Percentiles rank a stretch among this genome's conserved stretches.
Evolutionary conservation across 768 basidiomycete genomes (phyloP).

Genomic region (Mycena amicta): DNA sequence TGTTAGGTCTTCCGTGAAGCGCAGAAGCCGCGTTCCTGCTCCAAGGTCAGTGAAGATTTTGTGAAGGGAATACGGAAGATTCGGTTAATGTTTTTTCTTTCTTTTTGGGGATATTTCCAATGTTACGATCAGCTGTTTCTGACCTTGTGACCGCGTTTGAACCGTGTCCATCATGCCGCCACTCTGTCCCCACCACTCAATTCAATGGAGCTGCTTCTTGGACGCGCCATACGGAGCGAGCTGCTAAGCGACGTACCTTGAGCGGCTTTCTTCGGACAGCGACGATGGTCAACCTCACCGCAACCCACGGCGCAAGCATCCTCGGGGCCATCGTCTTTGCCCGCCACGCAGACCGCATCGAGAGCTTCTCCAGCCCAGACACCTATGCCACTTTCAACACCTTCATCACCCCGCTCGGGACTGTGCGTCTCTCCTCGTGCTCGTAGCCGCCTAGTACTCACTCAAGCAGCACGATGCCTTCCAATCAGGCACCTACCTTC

Average conservation of each 20-base stretch:
- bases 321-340: constrained; percentile 18
- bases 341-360: constrained; percentile 19
- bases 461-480: constrained; percentile 20
- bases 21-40: too few relatives aligned
- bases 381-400: constrained; percentile 19
- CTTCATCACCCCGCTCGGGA: constrained; percentile 21
- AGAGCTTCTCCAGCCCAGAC: constrained; percentile 20
- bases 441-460: too few relatives aligned
- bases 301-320: constrained; percentile 7
- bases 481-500: constrained; percentile 37
- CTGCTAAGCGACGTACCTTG: too few relatives aligned
- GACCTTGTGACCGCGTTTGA: not conserved
- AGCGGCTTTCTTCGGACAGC: too few relatives aligned
- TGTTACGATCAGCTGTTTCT: not conserved
- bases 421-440: too few relatives aligned
- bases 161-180: too few relatives aligned
- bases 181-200: not conserved
- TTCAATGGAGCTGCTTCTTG: too few relatives aligned
- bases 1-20: too few relatives aligned
- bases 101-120: not conserved
- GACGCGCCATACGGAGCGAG: too few relatives aligned
- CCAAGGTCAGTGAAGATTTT: too few relatives aligned
- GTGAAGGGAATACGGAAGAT: too few relatives aligned
- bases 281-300: constrained; percentile 7
- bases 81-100: not conserved